These are phyloP conservation scores for Craspedostauros australis DNA, from an alignment of 108 stramenopile genomes.

Conservation along the genomic window DNA sequence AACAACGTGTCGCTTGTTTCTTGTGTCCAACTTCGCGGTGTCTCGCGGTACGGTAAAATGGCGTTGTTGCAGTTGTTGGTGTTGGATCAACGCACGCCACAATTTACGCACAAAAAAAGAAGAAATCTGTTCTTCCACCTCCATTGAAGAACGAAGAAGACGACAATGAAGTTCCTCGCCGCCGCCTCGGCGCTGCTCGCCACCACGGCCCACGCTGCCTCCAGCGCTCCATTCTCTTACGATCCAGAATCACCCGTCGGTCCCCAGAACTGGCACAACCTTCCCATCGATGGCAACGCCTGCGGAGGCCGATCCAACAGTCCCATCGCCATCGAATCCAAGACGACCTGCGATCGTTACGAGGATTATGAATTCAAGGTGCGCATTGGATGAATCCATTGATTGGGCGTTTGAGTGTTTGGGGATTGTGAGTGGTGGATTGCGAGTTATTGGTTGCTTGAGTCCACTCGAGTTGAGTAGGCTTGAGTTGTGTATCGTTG, in stretches of 20 bases:
- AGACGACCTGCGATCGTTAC: neutral
- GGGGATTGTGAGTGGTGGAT: neutral
- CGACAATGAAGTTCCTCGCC: neutral
- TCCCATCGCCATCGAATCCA: neutral
- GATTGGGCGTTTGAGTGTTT: neutral
- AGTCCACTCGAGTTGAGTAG: neutral
- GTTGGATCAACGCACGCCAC: too few species aligned
- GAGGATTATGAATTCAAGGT: neutral
- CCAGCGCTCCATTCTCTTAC: neutral
- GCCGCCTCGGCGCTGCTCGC: neutral
- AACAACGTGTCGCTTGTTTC: too few species aligned
- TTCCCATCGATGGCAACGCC: neutral
- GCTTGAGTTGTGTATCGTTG: neutral
- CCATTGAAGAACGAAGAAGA: neutral
- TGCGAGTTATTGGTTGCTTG: neutral
- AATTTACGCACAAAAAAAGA: too few species aligned
- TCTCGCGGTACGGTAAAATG: too few species aligned
- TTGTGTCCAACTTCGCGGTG: too few species aligned
- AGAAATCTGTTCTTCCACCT: too few species aligned
- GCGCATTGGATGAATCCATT: neutral
- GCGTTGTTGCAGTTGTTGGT: too few species aligned
- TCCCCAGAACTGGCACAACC: neutral
- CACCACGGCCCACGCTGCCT: neutral
- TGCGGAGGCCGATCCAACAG: neutral
- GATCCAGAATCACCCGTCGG: neutral